These are phyloP conservation scores for Dendrobium huoshanense DNA, from an alignment of 106 monocot genomes.

Conservation along the genomic window DNA sequence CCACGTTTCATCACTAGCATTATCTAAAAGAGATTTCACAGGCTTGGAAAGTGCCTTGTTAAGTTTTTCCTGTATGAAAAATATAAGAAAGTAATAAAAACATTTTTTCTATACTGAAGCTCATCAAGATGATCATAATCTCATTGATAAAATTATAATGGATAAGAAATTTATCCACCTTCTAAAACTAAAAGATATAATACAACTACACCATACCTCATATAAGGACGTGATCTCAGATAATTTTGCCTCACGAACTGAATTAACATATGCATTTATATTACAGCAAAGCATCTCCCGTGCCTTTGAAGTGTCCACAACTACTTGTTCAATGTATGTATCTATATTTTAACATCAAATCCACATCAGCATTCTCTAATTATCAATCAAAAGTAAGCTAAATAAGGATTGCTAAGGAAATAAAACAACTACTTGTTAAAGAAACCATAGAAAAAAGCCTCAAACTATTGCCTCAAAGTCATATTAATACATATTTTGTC, in stretches of 20 bases:
- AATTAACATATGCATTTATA: constrained; percentile 60
- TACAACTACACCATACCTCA: neutral
- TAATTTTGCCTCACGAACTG: constrained; percentile 65
- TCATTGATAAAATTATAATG: too few relatives aligned
- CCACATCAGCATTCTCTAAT: neutral
- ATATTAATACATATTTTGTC: neutral
- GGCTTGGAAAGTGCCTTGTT: constrained; percentile 66
- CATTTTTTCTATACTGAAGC: neutral
- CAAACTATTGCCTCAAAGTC: neutral
- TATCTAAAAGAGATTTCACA: constrained; percentile 79
- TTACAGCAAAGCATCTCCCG: constrained; percentile 74
- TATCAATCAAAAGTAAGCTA: neutral
- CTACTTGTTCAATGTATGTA: constrained; percentile 63
- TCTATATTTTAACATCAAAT: constrained; percentile 30
- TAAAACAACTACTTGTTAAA: neutral
- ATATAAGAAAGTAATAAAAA: neutral
- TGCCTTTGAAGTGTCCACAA: constrained; percentile 66
- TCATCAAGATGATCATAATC: neutral
- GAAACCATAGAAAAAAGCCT: neutral
- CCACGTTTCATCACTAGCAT: constrained; percentile 78
- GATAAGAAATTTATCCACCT: too few relatives aligned
- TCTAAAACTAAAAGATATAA: neutral
- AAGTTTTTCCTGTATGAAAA: constrained; percentile 45
- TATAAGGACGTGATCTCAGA: constrained; percentile 32
- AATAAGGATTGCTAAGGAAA: neutral